Percentiles rank a stretch among this genome's conserved stretches.
Evolutionary conservation across 805 yeast genomes (phyloP).

Genomic region (Debaryomyces hansenii): DNA sequence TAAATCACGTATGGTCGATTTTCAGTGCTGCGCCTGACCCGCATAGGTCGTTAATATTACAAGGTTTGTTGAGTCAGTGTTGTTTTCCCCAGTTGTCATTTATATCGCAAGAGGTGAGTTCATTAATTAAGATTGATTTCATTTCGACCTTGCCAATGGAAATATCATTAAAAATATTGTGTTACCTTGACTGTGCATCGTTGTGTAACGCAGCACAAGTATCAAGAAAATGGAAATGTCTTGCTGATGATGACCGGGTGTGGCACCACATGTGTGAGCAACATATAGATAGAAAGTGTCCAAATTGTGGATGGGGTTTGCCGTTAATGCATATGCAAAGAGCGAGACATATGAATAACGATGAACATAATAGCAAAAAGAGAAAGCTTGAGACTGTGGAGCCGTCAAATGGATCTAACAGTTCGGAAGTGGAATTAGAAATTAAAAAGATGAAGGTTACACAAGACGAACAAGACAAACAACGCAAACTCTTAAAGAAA

Average conservation of each 20-base stretch:
- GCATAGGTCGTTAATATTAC: slow-evolving; percentile 72
- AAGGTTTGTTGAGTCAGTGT: slow-evolving; percentile 84
- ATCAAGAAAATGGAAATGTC: slow-evolving; percentile 76
- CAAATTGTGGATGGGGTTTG: slow-evolving; percentile 98
- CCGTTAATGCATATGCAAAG: slow-evolving; percentile 90
- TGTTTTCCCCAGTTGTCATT: slow-evolving; percentile 94
- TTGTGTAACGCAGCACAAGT: slow-evolving; percentile 94
- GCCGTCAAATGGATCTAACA: slow-evolving; percentile 13
- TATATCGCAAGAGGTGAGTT: slow-evolving; percentile 74
- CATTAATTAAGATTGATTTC: slow-evolving; percentile 84
- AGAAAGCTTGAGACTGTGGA: slow-evolving; percentile 13
- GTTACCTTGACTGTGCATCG: slow-evolving; percentile 91
- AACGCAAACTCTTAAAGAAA: slow-evolving; percentile 19
- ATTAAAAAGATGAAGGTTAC: slow-evolving; percentile 8
- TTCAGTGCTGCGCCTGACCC: slow-evolving; percentile 72
- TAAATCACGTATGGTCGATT: slow-evolving; percentile 80
- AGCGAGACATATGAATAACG: slow-evolving; percentile 47
- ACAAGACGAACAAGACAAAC: slow-evolving; percentile 8
- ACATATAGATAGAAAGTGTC: slow-evolving; percentile 96
- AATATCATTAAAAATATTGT: slow-evolving; percentile 76
- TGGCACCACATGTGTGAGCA: slow-evolving; percentile 99
- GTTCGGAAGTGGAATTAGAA: slow-evolving; percentile 7
- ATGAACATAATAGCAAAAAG: slow-evolving; percentile 13
- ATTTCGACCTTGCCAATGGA: slow-evolving; percentile 84
- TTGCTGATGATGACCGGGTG: slow-evolving; percentile 95